Evolutionary conservation across 306 rosid species (phyloP), one percentile per base, ranked within the genome.

Genomic region (Vachellia collinsii): DNA sequence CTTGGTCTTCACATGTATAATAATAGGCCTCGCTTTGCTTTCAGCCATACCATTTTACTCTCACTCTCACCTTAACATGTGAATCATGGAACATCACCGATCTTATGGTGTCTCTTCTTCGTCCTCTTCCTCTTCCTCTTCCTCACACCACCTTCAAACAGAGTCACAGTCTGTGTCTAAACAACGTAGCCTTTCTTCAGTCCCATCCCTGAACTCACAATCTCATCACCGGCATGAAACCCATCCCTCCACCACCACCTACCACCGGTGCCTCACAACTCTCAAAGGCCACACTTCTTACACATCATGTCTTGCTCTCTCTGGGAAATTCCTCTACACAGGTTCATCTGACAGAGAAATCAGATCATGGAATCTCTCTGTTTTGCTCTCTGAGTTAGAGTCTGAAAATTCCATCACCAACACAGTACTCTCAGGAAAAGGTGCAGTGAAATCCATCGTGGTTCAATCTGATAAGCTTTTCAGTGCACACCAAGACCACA

Each of bases 401-500:
- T 77, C 70, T 2, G 68, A 75, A 75, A 65, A 36, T 73, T 48
- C 66, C 56, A 47, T 58, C 42, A 71, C 63, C 29, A 83, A 79
- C 86, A 22, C 85, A 62, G 82, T 86, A 16, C 8, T 79, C 0
- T 87, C 97, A 0, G 97, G 97, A 63, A 90, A 91, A 17, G 97
- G 99, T 50, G 97, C 97, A 0, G 93, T 94, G 5, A 94, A 94
- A 82, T 90, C 90, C 42, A 78, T 94, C 0, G 93, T 89, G 1
- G 78, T 87, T n/a, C 91, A 88, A 11, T 87, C 90, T 7, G 83
- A 89, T 72, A 88, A 83, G 76, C 89, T 94, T 73, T 94, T 91
- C 81, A 92, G 87, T 17, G 97, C 97, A 10, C 99, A 94, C 70
- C 99, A 94, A 80, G 99, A 94, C 63, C 86, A 89, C 81, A 94